These are phyloP conservation scores for Ampelomyces quisqualis DNA, from an alignment of 2,329 filamentous ascomycete species.

Conservation along the genomic window DNA sequence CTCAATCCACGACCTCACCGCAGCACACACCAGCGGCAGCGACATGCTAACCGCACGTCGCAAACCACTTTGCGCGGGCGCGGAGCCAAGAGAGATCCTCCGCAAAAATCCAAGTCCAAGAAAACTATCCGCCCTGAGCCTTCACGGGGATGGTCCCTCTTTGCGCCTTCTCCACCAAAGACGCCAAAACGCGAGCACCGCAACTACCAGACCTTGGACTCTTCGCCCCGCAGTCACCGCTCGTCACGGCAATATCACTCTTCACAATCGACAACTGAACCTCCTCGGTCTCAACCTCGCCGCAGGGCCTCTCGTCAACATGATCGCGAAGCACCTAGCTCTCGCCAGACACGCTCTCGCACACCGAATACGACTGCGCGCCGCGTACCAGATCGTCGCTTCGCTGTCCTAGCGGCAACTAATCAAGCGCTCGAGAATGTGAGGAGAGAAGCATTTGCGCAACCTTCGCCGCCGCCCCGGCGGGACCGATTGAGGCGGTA, in stretches of 20 bases:
- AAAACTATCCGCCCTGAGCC: constrained; percentile 27
- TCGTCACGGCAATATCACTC: constrained; percentile 30
- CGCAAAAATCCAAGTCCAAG: constrained; percentile 34
- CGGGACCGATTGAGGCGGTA: constrained; percentile 36
- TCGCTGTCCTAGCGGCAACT: constrained; percentile 42
- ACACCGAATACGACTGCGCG: constrained; percentile 39
- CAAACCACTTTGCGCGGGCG: constrained; percentile 39
- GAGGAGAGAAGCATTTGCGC: constrained; percentile 39
- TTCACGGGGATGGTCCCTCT: constrained; percentile 33
- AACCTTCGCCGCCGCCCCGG: constrained; percentile 37
- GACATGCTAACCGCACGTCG: constrained; percentile 37
- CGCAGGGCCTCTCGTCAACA: constrained; percentile 33
- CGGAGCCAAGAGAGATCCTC: constrained; percentile 41
- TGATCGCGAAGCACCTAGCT: constrained; percentile 22
- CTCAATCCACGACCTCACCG: constrained; percentile 42
- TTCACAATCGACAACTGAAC: constrained; percentile 14
- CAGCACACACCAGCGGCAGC: constrained; percentile 34
- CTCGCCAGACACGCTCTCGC: constrained; percentile 31
- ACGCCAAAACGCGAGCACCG: constrained; percentile 24
- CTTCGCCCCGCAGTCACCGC: constrained; percentile 33
- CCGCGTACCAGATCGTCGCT: constrained; percentile 41
- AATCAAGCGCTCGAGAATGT: constrained; percentile 41
- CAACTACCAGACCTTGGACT: constrained; percentile 31
- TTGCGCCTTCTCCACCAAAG: constrained; percentile 35
- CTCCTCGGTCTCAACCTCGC: constrained; percentile 27